phyloP scores from a whole-genome alignment of 2,329 filamentous ascomycete species.

The Botrytis galanthina region DNA sequence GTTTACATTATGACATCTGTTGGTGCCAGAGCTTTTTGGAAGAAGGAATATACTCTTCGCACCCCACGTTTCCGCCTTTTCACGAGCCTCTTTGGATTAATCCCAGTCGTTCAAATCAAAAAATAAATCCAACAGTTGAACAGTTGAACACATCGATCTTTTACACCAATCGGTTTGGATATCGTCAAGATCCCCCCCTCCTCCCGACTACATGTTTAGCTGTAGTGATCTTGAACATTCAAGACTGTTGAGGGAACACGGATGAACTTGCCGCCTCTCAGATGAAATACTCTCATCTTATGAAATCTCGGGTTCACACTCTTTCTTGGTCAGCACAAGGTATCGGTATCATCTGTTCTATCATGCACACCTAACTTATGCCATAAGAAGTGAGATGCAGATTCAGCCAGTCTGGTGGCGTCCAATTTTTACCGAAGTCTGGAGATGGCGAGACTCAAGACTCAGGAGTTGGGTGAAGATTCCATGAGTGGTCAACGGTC shows the following conservation, averaged over 20 bases:
- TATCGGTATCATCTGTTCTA: too few species aligned
- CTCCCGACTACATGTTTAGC: background rate
- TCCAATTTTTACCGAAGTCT: constrained; percentile 3
- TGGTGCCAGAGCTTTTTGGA: constrained; percentile 7
- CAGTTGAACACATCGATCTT: background rate
- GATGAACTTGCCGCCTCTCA: constrained; percentile 3
- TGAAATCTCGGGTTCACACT: constrained; percentile 1
- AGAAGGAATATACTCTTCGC: constrained; percentile 5
- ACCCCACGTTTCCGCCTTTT: constrained; percentile 15
- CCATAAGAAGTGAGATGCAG: constrained; percentile 16
- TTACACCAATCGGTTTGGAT: background rate
- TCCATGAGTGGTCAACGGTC: constrained; percentile 3
- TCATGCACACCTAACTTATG: constrained; percentile 4
- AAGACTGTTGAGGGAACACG: constrained; percentile 5
- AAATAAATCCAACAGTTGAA: background rate
- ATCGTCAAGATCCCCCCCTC: background rate
- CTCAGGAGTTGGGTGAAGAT: background rate
- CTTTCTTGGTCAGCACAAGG: background rate
- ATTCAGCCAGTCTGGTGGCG: constrained; percentile 11
- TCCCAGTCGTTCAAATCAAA: background rate
- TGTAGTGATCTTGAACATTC: background rate
- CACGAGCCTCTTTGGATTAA: background rate
- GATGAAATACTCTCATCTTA: background rate
- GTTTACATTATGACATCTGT: constrained; percentile 12
- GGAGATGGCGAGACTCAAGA: background rate